These are phyloP conservation scores for Daucus carota DNA, from an alignment of 129 eudicot genomes.

Conservation along the genomic window DNA sequence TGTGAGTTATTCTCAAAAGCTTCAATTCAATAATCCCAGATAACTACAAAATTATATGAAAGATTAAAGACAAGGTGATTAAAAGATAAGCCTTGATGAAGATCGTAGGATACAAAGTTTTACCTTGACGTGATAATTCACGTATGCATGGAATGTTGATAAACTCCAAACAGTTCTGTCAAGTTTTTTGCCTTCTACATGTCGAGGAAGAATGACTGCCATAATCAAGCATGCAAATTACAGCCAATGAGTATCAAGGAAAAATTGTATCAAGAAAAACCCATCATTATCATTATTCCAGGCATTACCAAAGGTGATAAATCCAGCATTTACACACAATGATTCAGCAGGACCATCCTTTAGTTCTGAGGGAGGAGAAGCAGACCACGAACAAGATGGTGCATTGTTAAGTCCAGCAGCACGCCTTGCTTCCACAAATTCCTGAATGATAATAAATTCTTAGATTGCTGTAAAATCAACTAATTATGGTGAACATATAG, in stretches of 20 bases:
- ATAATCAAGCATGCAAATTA: constrained; percentile 10
- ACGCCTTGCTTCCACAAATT: constrained; percentile 91
- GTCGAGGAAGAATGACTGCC: constrained; percentile 83
- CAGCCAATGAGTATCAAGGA: not conserved
- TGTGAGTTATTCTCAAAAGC: not conserved
- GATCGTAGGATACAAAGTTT: constrained; percentile 2
- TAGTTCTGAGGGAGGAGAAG: constrained; percentile 78
- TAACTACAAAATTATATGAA: not conserved
- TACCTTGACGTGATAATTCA: constrained; percentile 95
- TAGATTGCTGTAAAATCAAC: not conserved
- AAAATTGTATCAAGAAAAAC: constrained; percentile 7
- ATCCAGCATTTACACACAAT: constrained; percentile 86
- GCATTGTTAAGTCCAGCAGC: constrained; percentile 71
- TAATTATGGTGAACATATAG: not conserved
- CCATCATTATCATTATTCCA: not conserved
- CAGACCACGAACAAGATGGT: constrained; percentile 83
- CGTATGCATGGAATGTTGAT: constrained; percentile 88
- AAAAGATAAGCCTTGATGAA: not conserved
- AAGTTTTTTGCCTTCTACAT: constrained; percentile 83
- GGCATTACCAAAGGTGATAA: constrained; percentile 79
- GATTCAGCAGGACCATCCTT: constrained; percentile 63
- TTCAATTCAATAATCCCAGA: not conserved
- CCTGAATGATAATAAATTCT: constrained; percentile 32
- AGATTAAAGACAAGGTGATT: too few relatives aligned
- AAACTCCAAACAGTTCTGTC: constrained; percentile 93